Evolutionary conservation across 305 asterid genomes (phyloP), one percentile per base, ranked within the genome.

Genomic region (Petunia hybrid): DNA sequence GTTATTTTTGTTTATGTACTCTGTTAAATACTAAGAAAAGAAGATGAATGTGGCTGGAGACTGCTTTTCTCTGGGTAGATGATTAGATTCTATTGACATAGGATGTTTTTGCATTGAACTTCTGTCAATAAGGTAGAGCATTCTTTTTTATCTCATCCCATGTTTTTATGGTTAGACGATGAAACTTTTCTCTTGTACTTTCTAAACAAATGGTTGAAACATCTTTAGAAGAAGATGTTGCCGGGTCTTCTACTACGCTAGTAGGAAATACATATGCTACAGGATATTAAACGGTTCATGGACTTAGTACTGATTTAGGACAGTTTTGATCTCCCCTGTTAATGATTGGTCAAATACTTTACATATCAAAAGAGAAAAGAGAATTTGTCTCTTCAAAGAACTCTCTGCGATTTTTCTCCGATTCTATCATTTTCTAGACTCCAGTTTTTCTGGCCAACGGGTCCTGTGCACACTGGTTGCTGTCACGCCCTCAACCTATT

Each of bases 21-120:
- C 67, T 13, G 13, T 6, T 61, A 61, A 61, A 12, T 61, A 31
- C 67, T 61, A 14, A 61, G 12, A 61, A 16, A 56, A 57, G 40
- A 61, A 61, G 40, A 61, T 61, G 40, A 13, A 61, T 61, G 12
- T 61, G 67, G 67, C 41, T 61, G 67, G 67, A 31, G 67, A 61
- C 7, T 61, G 67, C 41, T 61, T 60, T 22, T 60, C 65, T 22
- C 39, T 60, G 5, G 38, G 40, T 61, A 8, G 41, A 22, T 40
- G 40, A 61, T 61, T 61, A 61, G 67, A 61, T 40, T 61, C 35
- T 61, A 61, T 31, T 61, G 67, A 61, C 67, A 61, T 14, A 8
- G 12, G 67, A 61, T 0, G 13, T 31, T 31, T 61, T 61, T 61
- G 40, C 67, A 8, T 61, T 61, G 10, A 31, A 31, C 41, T 61